A percentile compares a stretch with the other conserved stretches of the same genome.
These are phyloP conservation scores for Echinosophora koreensis DNA, from an alignment of 306 rosid species.

Conservation along the genomic window DNA sequence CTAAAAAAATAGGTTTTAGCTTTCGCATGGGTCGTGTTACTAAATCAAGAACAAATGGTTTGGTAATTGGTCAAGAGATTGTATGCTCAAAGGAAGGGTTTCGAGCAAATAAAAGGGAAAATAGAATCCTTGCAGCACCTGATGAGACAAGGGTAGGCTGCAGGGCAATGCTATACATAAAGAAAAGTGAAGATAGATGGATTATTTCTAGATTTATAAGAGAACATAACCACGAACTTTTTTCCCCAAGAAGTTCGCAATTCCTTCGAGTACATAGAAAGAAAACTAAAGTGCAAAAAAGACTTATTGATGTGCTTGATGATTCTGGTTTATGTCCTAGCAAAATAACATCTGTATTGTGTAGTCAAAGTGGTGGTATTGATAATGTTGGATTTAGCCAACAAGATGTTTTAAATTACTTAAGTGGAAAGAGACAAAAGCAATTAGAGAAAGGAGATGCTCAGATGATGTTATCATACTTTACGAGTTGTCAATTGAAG, in stretches of 20 bases:
- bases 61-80: background rate
- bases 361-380: background rate
- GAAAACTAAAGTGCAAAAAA: background rate
- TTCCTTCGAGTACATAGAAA: background rate
- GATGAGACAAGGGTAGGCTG: background rate
- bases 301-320: background rate
- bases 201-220: background rate
- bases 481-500: background rate
- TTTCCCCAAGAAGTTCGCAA: background rate
- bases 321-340: background rate
- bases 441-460: slow-evolving; percentile 24
- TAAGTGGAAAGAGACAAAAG: background rate
- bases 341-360: background rate
- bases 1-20: too few species aligned
- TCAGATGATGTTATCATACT: background rate
- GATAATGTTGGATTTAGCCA: background rate
- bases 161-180: background rate
- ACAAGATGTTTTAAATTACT: background rate
- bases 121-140: background rate
- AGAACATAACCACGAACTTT: background rate
- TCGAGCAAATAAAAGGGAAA: too few species aligned
- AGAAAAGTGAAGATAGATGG: background rate
- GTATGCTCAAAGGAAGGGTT: background rate
- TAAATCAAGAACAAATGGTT: too few species aligned
- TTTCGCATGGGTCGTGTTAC: too few species aligned